Conservation (phyloP, 106 monocot species). For the Dactylorhiza incarnata region DNA sequence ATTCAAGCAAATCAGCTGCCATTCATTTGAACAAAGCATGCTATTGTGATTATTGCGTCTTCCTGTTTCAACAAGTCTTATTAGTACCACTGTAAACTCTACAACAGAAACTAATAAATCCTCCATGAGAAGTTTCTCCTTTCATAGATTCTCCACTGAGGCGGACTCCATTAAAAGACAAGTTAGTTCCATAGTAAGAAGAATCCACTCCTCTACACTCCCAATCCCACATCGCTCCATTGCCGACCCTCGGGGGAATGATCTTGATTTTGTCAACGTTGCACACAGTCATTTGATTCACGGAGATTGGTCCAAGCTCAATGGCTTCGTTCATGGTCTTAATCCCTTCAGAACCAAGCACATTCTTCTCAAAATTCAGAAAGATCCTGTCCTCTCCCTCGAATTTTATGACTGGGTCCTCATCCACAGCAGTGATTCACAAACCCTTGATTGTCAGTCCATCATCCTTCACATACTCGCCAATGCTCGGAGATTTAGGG, state of each 20-base stretch:
- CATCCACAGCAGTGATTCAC: conserved; percentile 26
- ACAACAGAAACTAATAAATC: neutral
- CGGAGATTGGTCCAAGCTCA: conserved; percentile 44
- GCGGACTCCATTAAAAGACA: neutral
- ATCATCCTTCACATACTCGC: conserved; percentile 61
- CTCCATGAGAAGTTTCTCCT: conserved; percentile 2
- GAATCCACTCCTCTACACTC: neutral
- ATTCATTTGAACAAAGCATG: too few relatives aligned
- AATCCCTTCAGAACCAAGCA: conserved; percentile 38
- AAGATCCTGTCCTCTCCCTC: conserved; percentile 68
- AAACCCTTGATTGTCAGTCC: conserved; percentile 27
- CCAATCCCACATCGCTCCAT: conserved; percentile 59
- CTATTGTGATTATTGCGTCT: too few relatives aligned
- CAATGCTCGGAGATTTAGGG: conserved; percentile 26
- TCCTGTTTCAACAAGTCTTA: neutral
- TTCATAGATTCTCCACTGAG: neutral
- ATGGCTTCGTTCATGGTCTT: conserved; percentile 30
- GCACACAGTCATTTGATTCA: conserved; percentile 50
- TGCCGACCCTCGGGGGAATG: conserved; percentile 26
- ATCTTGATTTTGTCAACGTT: conserved; percentile 43
- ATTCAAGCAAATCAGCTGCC: too few relatives aligned
- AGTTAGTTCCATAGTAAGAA: neutral
- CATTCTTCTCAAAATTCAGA: conserved; percentile 33
- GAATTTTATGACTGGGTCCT: conserved; percentile 37
- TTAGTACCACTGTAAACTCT: neutral